Percentiles rank a stretch among this genome's conserved stretches.
Conservation (phyloP, 768 basidiomycete species). For the Macrolepiota dolichaula region DNA sequence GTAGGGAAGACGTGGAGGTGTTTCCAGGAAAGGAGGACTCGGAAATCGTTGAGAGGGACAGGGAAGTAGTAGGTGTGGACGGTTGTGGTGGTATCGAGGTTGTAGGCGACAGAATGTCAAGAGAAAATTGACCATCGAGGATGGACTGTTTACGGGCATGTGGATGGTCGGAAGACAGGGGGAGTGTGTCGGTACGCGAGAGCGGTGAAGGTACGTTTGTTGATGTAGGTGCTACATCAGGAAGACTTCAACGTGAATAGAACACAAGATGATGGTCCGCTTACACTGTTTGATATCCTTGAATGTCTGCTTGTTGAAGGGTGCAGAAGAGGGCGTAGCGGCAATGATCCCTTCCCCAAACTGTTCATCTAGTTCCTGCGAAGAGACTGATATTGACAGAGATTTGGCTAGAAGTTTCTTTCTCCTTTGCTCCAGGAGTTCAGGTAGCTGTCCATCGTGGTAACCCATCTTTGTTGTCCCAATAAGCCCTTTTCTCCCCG, state of each 20-base stretch:
- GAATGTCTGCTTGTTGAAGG: conserved; percentile 25
- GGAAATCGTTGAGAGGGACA: conserved; percentile 12
- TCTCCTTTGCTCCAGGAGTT: conserved; percentile 50
- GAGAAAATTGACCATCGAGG: conserved; percentile 43
- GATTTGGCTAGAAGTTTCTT: conserved; percentile 58
- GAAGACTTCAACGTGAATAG: neutral
- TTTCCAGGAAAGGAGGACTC: conserved; percentile 25
- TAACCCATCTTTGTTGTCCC: conserved; percentile 37
- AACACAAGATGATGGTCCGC: conserved; percentile 14
- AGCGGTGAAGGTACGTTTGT: conserved; percentile 41
- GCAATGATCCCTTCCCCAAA: conserved; percentile 26
- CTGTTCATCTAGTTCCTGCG: conserved; percentile 40
- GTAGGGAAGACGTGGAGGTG: conserved; percentile 34
- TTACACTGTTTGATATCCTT: conserved; percentile 18
- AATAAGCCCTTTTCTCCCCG: conserved; percentile 46
- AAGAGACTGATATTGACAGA: conserved; percentile 60
- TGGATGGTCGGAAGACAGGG: conserved; percentile 60
- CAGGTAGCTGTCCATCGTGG: conserved; percentile 35
- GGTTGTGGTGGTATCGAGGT: conserved; percentile 25
- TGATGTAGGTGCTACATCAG: conserved; percentile 26
- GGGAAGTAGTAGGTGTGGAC: conserved; percentile 36
- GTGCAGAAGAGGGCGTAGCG: conserved; percentile 22
- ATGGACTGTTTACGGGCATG: conserved; percentile 77
- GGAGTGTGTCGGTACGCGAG: conserved; percentile 47
- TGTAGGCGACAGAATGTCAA: conserved; percentile 29